A percentile compares a stretch with the other conserved stretches of the same genome.
Conservation (phyloP, 2,329 filamentous ascomycete species). For the Lachnellula willkommii region DNA sequence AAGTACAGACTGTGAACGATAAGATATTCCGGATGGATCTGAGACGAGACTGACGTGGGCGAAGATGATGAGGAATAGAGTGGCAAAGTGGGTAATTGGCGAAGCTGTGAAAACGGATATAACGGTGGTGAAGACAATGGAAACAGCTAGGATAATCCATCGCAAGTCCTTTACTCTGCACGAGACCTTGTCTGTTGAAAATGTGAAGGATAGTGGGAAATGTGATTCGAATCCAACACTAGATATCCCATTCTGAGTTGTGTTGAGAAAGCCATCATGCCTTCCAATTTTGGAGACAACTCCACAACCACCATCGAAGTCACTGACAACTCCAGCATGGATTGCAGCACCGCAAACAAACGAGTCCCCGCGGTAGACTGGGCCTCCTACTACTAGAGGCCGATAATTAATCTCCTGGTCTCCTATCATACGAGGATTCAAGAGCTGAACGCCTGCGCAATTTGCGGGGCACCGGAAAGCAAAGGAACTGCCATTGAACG, state of each 20-base stretch:
- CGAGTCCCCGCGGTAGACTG: slow-evolving; percentile 83
- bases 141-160: slow-evolving; percentile 79
- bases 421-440: slow-evolving; percentile 74
- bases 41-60: slow-evolving; percentile 86
- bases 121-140: slow-evolving; percentile 69
- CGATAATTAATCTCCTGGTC: slow-evolving; percentile 59
- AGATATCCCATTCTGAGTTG: slow-evolving; percentile 63
- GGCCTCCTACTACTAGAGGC: slow-evolving; percentile 61
- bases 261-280: slow-evolving; percentile 56
- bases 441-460: slow-evolving; percentile 58
- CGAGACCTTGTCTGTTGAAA: slow-evolving; percentile 49
- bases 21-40: slow-evolving; percentile 60
- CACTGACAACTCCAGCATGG: slow-evolving; percentile 71
- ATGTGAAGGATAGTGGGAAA: slow-evolving; percentile 85
- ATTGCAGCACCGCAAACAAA: slow-evolving; percentile 82
- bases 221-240: slow-evolving; percentile 79
- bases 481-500: slow-evolving; percentile 64
- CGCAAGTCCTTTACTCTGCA: slow-evolving; percentile 68
- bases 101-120: slow-evolving; percentile 78
- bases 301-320: slow-evolving; percentile 72
- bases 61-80: slow-evolving; percentile 74
- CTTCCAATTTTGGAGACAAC: slow-evolving; percentile 70
- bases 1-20: slow-evolving; percentile 48
- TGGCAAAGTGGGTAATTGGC: slow-evolving; percentile 77
- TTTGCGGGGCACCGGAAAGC: slow-evolving; percentile 71